phyloP scores from a whole-genome alignment of 768 basidiomycete genomes.

The Lepiota venenata region DNA sequence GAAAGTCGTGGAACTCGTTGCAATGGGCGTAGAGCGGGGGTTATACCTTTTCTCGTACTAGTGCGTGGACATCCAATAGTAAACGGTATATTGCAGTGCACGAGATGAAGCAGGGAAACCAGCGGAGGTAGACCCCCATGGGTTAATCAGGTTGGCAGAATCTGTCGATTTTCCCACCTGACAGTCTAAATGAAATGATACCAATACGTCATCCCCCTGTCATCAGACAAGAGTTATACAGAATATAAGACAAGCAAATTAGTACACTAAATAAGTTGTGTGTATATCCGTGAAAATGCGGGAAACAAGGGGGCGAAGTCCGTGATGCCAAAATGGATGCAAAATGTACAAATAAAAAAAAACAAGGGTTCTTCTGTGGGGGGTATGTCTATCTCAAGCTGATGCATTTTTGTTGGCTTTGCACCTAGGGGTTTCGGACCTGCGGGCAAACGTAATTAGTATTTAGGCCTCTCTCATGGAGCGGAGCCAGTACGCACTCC shows the following conservation, averaged over 20 bases:
- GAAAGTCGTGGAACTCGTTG: too few species aligned
- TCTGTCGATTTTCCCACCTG: neutral
- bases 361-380: neutral
- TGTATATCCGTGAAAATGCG: neutral
- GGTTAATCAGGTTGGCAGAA: too few species aligned
- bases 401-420: conserved; percentile 18
- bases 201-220: neutral
- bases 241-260: neutral
- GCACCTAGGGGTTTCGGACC: conserved; percentile 55
- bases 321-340: neutral
- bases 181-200: neutral
- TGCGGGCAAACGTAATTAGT: conserved; percentile 17
- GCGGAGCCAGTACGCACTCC: conserved; percentile 34
- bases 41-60: too few species aligned
- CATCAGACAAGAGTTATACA: neutral
- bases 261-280: conserved; percentile 3
- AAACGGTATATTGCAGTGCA: conserved; percentile 12
- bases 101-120: too few species aligned
- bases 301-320: neutral
- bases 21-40: too few species aligned
- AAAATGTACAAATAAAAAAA: neutral
- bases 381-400: too few species aligned
- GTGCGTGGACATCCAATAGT: too few species aligned
- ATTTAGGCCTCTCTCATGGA: neutral
- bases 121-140: too few species aligned